phyloP scores from a whole-genome alignment of 164 flowering plant genomes.

The Berberis vulgaris region DNA sequence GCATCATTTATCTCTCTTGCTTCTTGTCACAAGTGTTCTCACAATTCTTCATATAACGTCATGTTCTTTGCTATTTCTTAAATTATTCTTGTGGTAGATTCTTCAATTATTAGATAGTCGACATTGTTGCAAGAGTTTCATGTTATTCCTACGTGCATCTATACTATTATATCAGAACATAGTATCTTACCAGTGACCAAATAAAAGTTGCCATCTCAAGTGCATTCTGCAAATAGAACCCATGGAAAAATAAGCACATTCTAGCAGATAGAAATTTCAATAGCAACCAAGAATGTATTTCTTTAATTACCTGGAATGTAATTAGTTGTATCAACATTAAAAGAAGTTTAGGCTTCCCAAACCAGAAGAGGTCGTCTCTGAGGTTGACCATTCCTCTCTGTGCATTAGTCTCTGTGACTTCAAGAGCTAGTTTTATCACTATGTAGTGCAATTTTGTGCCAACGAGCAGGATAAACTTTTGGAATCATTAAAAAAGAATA shows the following conservation, averaged over 20 bases:
- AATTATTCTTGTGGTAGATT: no score
- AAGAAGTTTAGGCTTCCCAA: conserved; percentile 65
- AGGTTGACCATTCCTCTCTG: conserved; percentile 33
- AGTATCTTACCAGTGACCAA: conserved; percentile 77
- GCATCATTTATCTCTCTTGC: no score
- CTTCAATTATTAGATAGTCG: no score
- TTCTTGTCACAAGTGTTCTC: no score
- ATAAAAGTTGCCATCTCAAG: conserved; percentile 83
- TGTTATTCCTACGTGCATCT: background rate
- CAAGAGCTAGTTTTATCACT: conserved; percentile 75
- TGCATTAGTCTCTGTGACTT: conserved; percentile 39
- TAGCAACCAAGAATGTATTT: background rate
- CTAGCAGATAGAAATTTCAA: conserved; percentile 2
- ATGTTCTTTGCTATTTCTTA: no score
- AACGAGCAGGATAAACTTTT: conserved; percentile 59
- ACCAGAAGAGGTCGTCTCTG: conserved; percentile 91
- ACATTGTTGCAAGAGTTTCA: no score
- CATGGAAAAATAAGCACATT: conserved; percentile 1
- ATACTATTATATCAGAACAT: background rate
- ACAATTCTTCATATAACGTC: no score
- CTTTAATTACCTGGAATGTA: conserved; percentile 58
- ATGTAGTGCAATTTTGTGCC: conserved; percentile 80
- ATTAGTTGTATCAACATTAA: conserved; percentile 59
- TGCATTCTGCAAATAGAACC: conserved; percentile 60
- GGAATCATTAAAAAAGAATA: conserved; percentile 1